Conservation (phyloP, 2,329 filamentous ascomycete species). For the Pseudofabraea citricarpa region DNA sequence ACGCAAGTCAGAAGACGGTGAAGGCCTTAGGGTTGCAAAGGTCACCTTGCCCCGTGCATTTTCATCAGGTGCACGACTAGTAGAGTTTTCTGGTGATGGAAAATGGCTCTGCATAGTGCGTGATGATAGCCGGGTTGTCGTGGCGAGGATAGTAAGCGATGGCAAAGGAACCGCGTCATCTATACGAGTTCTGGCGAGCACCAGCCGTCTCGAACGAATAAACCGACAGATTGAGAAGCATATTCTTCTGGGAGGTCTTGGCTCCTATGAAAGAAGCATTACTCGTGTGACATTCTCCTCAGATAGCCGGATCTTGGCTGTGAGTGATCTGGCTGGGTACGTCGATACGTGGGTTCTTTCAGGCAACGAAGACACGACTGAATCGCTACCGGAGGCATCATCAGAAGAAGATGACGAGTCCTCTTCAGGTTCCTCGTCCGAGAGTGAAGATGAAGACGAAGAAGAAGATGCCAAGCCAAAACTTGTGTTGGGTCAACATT, state of each 20-base stretch:
- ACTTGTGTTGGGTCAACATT: slow-evolving; percentile 57
- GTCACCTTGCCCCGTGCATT: slow-evolving; percentile 57
- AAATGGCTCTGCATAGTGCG: slow-evolving; percentile 65
- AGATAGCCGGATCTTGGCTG: slow-evolving; percentile 73
- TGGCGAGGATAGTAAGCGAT: slow-evolving; percentile 42
- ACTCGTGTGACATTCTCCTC: slow-evolving; percentile 72
- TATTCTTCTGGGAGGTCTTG: slow-evolving; percentile 59
- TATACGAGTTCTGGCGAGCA: slow-evolving; percentile 36
- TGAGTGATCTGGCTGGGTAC: slow-evolving; percentile 77
- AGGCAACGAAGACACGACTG: slow-evolving; percentile 44
- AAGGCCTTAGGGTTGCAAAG: slow-evolving; percentile 66
- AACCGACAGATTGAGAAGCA: slow-evolving; percentile 49
- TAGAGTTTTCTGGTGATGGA: slow-evolving; percentile 66
- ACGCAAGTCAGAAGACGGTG: slow-evolving; percentile 43
- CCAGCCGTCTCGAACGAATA: slow-evolving; percentile 47
- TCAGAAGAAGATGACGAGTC: slow-evolving; percentile 32
- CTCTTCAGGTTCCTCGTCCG: slow-evolving; percentile 26
- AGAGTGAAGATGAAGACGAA: slow-evolving; percentile 33
- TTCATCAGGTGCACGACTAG: slow-evolving; percentile 60
- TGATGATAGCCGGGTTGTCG: slow-evolving; percentile 51
- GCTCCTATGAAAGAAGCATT: slow-evolving; percentile 73
- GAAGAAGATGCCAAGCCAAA: slow-evolving; percentile 45
- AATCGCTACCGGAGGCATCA: slow-evolving; percentile 28
- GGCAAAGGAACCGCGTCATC: slow-evolving; percentile 29
- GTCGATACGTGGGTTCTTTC: slow-evolving; percentile 81